These are phyloP conservation scores for Colletotrichum horii DNA, from an alignment of 2,329 filamentous ascomycete genomes.

Conservation along the genomic window DNA sequence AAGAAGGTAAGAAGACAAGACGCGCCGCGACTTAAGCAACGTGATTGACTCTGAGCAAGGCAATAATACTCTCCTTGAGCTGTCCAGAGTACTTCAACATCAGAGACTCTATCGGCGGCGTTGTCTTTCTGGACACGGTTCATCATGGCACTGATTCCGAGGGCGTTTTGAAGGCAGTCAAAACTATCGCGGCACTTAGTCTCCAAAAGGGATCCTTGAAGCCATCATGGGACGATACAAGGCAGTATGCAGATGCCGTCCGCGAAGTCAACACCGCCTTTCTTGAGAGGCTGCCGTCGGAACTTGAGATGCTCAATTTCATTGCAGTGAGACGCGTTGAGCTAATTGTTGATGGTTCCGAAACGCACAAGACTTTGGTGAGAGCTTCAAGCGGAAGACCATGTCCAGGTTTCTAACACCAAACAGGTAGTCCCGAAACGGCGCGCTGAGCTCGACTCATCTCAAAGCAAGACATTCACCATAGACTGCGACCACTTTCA, in stretches of 20 bases:
- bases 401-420: not conserved
- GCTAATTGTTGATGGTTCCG: not conserved
- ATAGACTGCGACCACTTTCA: slow-evolving; percentile 25
- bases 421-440: not conserved
- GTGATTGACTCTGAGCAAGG: not conserved
- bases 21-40: not conserved
- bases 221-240: slow-evolving; percentile 18
- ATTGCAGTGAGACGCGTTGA: not conserved
- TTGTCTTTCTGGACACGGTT: slow-evolving; percentile 28
- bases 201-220: not conserved
- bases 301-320: not conserved
- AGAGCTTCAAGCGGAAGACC: not conserved
- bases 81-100: slow-evolving; percentile 5
- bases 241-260: slow-evolving; percentile 25
- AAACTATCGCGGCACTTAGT: slow-evolving; percentile 13
- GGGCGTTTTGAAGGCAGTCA: slow-evolving; percentile 24
- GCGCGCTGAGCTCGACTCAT: not conserved
- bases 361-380: not conserved
- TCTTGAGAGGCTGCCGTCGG: not conserved
- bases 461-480: not conserved
- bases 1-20: slow-evolving; percentile 23
- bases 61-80: not conserved
- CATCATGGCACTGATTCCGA: slow-evolving; percentile 25
- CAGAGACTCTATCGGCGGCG: slow-evolving; percentile 14
- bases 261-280: slow-evolving; percentile 23